phyloP scores from a whole-genome alignment of 2,329 filamentous ascomycete species.

The Botrytis paeoniae region DNA sequence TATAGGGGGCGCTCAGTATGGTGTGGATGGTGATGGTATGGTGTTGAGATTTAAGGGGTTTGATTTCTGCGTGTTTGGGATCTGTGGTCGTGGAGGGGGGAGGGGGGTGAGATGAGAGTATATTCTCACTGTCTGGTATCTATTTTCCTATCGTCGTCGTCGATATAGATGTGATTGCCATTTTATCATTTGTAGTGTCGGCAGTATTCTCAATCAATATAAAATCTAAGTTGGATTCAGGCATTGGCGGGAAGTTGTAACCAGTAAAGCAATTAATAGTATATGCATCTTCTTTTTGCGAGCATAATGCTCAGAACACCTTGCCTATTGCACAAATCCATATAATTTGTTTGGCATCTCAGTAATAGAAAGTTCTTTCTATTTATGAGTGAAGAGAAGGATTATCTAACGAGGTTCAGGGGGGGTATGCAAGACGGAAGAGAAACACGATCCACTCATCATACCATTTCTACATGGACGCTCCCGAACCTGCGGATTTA shows the following conservation, averaged over 20 bases:
- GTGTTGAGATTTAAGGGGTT: not conserved
- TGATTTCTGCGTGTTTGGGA: not conserved
- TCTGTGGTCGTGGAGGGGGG: not conserved
- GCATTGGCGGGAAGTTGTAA: not conserved
- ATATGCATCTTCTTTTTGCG: too few species aligned
- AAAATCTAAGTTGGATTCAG: too few species aligned
- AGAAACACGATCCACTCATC: not conserved
- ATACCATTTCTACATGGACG: not conserved
- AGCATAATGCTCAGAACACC: not conserved
- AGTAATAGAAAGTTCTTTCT: not conserved
- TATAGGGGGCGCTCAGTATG: too few species aligned
- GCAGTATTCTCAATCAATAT: not conserved
- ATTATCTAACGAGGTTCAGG: not conserved
- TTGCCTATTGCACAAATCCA: fast-evolving
- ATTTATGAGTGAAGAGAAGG: not conserved
- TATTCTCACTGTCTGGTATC: too few species aligned
- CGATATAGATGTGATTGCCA: not conserved
- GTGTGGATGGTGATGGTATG: not conserved
- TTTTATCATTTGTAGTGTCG: fast-evolving
- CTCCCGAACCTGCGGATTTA: not conserved
- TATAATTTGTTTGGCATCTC: not conserved
- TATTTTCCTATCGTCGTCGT: too few species aligned
- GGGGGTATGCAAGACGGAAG: too few species aligned
- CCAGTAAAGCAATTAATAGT: not conserved
- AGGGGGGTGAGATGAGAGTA: not conserved